Base-by-base conservation (phyloP, 768 basidiomycete genomes). In the Vishniacozyma victoriae region DNA sequence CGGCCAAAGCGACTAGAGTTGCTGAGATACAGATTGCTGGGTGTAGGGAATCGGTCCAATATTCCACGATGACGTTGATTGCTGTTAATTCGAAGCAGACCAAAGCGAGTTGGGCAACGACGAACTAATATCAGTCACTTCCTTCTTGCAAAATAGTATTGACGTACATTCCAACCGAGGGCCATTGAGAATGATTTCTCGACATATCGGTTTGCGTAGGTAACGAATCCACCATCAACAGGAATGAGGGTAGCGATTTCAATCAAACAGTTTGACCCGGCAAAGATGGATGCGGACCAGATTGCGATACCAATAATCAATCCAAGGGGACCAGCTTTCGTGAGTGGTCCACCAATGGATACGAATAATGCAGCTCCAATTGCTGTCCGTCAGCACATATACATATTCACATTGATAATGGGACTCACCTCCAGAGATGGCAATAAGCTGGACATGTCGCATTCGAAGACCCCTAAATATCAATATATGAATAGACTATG, bases 391-490 rank as follows among this genome's bases (percentile, higher is more conserved):
- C n/a, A n/a, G n/a, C n/a, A n/a, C n/a, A n/a, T n/a, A n/a, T n/a
- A n/a, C n/a, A n/a, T n/a, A n/a, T n/a, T n/a, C n/a, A n/a, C n/a
- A n/a, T n/a, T n/a, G n/a, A n/a, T n/a, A n/a, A n/a, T n/a, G n/a
- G n/a, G n/a, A n/a, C n/a, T n/a, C n/a, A n/a, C n/a, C n/a, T 22
- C 61, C 61, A 5, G 55, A 49, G 27, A 63, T 60, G 16, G 58
- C 55, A n/a, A 63, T 63, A 18, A 63, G 46, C 33, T 63, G 61
- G 35, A 63, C 40, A 51, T 63, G 61, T 35, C 61, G 37, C 52
- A 57, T 51, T 15, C 46, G 48, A 5, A 63, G 50, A 37, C 61
- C 61, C 24, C 54, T 56, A n/a, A 36, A n/a, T 19, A 25, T 9
- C 12, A 40, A 5, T 35, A 23, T 18, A 44, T 16, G 6, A 3